Evolutionary conservation across 23 red algal species (phyloP), one percentile per base, ranked within the genome.

Genomic region (Cyanidioschyzon merolae): DNA sequence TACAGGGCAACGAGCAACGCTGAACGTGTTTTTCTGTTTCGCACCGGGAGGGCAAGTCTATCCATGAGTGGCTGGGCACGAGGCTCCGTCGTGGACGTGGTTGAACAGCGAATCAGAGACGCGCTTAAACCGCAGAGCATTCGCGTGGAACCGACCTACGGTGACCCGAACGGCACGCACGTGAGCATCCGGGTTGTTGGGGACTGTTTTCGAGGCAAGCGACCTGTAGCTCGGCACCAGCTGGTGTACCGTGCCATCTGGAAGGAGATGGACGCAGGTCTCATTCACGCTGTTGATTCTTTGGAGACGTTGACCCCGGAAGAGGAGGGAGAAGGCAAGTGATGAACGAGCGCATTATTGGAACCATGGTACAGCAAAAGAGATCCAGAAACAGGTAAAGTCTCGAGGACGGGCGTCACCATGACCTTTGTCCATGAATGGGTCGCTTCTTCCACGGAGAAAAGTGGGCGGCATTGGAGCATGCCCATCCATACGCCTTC

Each of bases 221-320:
- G 77, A 1, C 45, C 77, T 12, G 84, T 97, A 2, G 85, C 85
- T 68, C 82, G 93, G 37, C 93, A 97, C 84, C 81, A 86, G 68
- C 39, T 89, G 38, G 89, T 97, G 34, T 97, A 97, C 57, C 83
- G 88, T 50, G 84, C 93, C 58, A 97, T 97, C 41, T 97, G 87
- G 88, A 87, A 97, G 57, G 93, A 97, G 67, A 79, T 97, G 34
- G 75, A 83, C 16, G 63, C 50, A 25, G 59, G 80, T 37, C 2
- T 37, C 1, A 1, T 86, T 32, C 93, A 97, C 74, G 93, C 93
- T 12, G 87, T 97, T 18, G 93, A 97, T 67, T 58, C 76, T 27
- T 67, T 97, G 1, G 77, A 86, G 17, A 80, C 93, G 0, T 68
- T 90, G 30, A 88, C 93, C 12, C 93, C 93, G 0, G 75, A 58